A percentile compares a stretch with the other conserved stretches of the same genome.
These are phyloP conservation scores for Cryphonectria carpinicola DNA, from an alignment of 2,329 filamentous ascomycete species.

Conservation along the genomic window DNA sequence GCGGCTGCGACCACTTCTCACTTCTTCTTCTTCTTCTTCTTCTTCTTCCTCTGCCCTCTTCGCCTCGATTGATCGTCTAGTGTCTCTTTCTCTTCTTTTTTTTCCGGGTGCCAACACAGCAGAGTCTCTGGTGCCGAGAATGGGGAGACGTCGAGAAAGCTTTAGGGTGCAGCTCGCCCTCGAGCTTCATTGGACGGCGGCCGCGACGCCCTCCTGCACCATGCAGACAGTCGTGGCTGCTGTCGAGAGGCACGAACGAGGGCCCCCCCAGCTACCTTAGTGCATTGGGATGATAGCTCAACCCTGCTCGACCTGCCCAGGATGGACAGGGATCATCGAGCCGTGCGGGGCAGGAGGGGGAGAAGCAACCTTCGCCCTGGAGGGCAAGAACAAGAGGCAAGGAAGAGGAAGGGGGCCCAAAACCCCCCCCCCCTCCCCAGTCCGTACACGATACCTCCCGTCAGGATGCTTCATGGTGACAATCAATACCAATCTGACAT, in stretches of 20 bases:
- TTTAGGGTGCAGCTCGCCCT: constrained; percentile 22
- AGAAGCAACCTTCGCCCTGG: not conserved
- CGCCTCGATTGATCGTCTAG: not conserved
- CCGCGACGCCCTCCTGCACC: constrained; percentile 26
- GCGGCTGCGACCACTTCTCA: not conserved
- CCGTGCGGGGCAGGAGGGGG: not conserved
- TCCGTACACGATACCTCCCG: not conserved
- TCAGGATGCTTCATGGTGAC: not conserved
- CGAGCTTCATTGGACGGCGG: constrained; percentile 23
- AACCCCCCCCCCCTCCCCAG: not conserved
- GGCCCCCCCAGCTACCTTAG: not conserved
- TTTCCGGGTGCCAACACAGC: not conserved
- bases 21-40: not conserved
- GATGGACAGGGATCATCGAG: not conserved
- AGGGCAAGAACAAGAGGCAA: not conserved
- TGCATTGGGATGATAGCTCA: not conserved
- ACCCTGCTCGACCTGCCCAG: constrained; percentile 1
- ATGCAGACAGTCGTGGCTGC: constrained; percentile 31
- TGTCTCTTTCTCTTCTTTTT: not conserved
- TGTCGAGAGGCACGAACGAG: constrained; percentile 25
- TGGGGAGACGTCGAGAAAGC: constrained; percentile 20
- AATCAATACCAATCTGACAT: not conserved
- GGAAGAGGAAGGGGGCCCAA: not conserved
- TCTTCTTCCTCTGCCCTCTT: too few species aligned
- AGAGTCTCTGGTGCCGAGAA: constrained; percentile 8